Conservation (phyloP, 352 stramenopile genomes). For the Phytophthora podocarpi region DNA sequence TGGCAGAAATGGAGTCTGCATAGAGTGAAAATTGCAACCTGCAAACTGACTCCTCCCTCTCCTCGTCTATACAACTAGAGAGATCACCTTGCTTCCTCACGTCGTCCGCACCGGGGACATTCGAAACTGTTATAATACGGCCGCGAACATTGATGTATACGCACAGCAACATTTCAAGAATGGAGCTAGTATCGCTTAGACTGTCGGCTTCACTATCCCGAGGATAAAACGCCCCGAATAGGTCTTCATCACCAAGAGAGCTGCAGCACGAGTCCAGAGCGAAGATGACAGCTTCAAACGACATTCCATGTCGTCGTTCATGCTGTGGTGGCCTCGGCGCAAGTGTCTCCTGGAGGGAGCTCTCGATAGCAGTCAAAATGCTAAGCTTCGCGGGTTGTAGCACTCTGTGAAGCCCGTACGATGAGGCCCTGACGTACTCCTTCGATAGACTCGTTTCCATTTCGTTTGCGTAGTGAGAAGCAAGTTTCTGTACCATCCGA, state of each 20-base stretch:
- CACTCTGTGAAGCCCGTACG: constrained; percentile 43
- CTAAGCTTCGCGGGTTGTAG: constrained; percentile 32
- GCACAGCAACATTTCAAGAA: constrained; percentile 41
- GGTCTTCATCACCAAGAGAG: constrained; percentile 12
- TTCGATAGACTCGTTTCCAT: constrained; percentile 44
- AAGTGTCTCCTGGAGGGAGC: constrained; percentile 4
- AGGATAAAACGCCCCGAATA: constrained; percentile 12
- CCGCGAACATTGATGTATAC: constrained; percentile 46
- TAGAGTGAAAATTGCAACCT: constrained; percentile 52
- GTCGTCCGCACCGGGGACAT: not conserved
- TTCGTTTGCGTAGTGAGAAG: constrained; percentile 27
- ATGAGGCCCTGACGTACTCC: constrained; percentile 34
- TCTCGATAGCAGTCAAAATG: constrained; percentile 28
- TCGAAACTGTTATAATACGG: constrained; percentile 9
- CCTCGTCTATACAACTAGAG: not conserved
- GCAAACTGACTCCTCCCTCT: not conserved
- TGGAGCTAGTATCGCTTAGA: constrained; percentile 6
- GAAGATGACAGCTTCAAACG: constrained; percentile 47
- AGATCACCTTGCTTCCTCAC: not conserved
- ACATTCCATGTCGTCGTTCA: constrained; percentile 28
- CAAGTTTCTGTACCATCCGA: constrained; percentile 49
- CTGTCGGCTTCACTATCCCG: not conserved
- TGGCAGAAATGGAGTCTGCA: constrained; percentile 46
- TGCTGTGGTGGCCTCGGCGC: not conserved
- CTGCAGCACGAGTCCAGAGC: constrained; percentile 44